These are phyloP conservation scores for Immersiporthe knoxdaviesiana DNA, from an alignment of 2,329 filamentous ascomycete genomes.

Conservation along the genomic window DNA sequence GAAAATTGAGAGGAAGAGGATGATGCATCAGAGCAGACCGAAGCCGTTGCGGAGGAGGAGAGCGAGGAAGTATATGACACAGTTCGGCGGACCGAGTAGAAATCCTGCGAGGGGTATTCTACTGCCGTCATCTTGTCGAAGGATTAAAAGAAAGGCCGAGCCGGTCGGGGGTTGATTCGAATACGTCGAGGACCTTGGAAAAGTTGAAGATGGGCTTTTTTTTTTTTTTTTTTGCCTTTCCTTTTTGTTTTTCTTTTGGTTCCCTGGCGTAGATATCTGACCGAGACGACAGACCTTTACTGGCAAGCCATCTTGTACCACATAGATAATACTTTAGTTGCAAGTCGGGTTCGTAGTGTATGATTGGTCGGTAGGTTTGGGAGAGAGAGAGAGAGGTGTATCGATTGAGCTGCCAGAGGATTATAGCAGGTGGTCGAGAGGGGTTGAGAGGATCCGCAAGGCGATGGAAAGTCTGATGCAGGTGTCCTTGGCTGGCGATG, in stretches of 20 bases:
- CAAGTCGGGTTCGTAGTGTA: constrained; percentile 12
- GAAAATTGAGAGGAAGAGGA: constrained; percentile 71
- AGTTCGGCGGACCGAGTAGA: constrained; percentile 53
- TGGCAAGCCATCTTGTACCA: constrained; percentile 26
- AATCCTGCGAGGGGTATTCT: constrained; percentile 57
- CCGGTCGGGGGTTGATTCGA: constrained; percentile 29
- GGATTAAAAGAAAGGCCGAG: constrained; percentile 17
- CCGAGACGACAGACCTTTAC: constrained; percentile 24
- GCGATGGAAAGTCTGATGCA: constrained; percentile 27
- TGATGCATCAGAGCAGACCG: constrained; percentile 75
- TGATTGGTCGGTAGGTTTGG: constrained; percentile 11
- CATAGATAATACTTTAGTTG: constrained; percentile 23
- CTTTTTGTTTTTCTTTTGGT: neutral
- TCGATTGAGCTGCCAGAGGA: constrained; percentile 9
- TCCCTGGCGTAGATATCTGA: constrained; percentile 23
- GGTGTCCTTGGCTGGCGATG: constrained; percentile 24
- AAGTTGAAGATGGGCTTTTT: neutral
- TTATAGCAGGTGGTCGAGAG: constrained; percentile 1
- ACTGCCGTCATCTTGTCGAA: constrained; percentile 61
- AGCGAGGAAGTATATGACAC: constrained; percentile 70
- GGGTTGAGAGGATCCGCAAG: constrained; percentile 25
- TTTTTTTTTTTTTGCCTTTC: neutral
- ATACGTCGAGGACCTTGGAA: constrained; percentile 22
- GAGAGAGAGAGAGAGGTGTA: constrained; percentile 1
- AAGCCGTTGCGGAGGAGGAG: constrained; percentile 76